Evolutionary conservation across 352 stramenopile genomes (phyloP).

Genomic region (Phytophthora chlamydospora): DNA sequence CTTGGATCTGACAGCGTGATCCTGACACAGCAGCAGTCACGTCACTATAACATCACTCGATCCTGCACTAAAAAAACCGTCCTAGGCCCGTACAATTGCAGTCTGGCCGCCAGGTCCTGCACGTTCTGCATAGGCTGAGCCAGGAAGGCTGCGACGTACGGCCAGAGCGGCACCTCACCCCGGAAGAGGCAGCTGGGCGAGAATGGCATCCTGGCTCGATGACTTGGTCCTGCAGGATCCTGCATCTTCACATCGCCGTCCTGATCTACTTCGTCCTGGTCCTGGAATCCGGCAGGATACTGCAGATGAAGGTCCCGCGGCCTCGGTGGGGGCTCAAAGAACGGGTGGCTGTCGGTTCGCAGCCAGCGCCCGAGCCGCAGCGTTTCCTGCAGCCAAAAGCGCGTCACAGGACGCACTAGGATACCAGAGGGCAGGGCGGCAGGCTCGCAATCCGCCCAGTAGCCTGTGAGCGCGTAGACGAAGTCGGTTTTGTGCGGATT

Average conservation of each 20-base stretch:
- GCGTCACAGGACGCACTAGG: constrained; percentile 39
- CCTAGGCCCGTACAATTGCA: constrained; percentile 49
- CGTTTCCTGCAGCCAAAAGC: constrained; percentile 64
- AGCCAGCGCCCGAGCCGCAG: constrained; percentile 48
- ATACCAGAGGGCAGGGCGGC: not conserved
- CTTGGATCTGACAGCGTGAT: constrained; percentile 35
- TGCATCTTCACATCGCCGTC: constrained; percentile 33
- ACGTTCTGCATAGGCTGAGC: constrained; percentile 45
- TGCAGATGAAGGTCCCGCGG: constrained; percentile 27
- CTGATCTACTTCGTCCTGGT: constrained; percentile 15
- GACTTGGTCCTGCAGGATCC: constrained; percentile 8
- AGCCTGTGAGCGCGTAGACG: constrained; percentile 59
- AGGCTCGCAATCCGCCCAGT: constrained; percentile 46
- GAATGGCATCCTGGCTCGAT: constrained; percentile 48
- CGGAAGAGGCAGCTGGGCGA: constrained; percentile 41
- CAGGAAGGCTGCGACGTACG: constrained; percentile 62
- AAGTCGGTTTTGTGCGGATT: not conserved
- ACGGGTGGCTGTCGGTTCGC: constrained; percentile 34
- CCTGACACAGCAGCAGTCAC: constrained; percentile 22
- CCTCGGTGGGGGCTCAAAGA: constrained; percentile 52
- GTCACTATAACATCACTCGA: constrained; percentile 15
- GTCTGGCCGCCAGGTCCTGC: constrained; percentile 36
- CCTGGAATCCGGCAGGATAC: constrained; percentile 49
- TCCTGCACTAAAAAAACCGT: not conserved
- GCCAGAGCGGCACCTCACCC: constrained; percentile 68